Evolutionary conservation across 2,329 filamentous ascomycete species (phyloP).

Genomic region (Phyllosticta citrichinensis): DNA sequence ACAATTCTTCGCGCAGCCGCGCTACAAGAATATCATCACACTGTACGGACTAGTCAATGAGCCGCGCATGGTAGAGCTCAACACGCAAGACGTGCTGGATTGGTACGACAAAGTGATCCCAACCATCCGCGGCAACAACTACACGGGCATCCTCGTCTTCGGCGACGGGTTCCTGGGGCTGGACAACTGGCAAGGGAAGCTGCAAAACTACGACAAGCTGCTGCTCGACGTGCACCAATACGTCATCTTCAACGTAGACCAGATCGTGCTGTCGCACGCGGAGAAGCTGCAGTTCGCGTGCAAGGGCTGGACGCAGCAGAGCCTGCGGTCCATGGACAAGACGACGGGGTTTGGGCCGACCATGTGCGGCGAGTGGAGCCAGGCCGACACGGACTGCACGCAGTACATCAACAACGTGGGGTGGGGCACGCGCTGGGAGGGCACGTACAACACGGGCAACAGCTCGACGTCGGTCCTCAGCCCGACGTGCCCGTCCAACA

Average conservation of each 20-base stretch:
- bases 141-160: slow-evolving; percentile 66
- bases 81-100: slow-evolving; percentile 54
- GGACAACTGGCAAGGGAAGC: slow-evolving; percentile 76
- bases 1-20: slow-evolving; percentile 83
- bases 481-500: slow-evolving; percentile 61
- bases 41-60: slow-evolving; percentile 96
- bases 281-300: slow-evolving; percentile 84
- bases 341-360: slow-evolving; percentile 81
- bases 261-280: slow-evolving; percentile 71
- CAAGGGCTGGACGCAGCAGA: slow-evolving; percentile 73
- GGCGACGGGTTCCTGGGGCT: slow-evolving; percentile 93
- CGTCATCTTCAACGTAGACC: slow-evolving; percentile 89
- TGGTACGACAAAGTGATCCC: slow-evolving; percentile 72
- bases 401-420: slow-evolving; percentile 80
- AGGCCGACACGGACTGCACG: slow-evolving; percentile 94
- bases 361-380: slow-evolving; percentile 92
- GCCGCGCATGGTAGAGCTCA: slow-evolving; percentile 66
- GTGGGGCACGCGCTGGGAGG: slow-evolving; percentile 83
- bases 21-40: slow-evolving; percentile 83
- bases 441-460: slow-evolving; percentile 65
- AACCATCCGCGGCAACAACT: slow-evolving; percentile 65
- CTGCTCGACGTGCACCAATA: slow-evolving; percentile 98
- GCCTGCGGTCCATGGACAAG: slow-evolving; percentile 59
- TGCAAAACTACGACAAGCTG: slow-evolving; percentile 61
- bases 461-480: slow-evolving; percentile 50